phyloP scores from a whole-genome alignment of 768 basidiomycete genomes.

The Auricularia sp. region DNA sequence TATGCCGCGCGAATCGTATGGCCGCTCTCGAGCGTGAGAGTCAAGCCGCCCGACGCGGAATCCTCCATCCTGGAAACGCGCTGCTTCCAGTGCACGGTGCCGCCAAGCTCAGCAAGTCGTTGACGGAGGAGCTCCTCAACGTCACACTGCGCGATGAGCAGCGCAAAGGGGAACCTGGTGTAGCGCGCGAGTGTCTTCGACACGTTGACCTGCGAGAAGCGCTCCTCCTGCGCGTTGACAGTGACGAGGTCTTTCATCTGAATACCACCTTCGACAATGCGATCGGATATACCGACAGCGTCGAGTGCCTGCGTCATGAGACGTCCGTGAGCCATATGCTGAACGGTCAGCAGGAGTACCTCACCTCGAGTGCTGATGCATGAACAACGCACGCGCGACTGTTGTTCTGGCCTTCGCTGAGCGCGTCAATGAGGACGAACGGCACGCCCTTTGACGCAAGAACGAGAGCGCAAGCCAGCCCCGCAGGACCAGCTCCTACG shows the following conservation, averaged over 20 bases:
- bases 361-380: slow-evolving; percentile 44
- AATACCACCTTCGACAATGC: slow-evolving; percentile 28
- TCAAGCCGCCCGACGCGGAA: slow-evolving; percentile 15
- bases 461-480: slow-evolving; percentile 37
- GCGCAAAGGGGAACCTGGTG: slow-evolving; percentile 35
- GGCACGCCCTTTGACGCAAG: slow-evolving; percentile 35
- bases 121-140: slow-evolving; percentile 35
- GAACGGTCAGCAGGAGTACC: not conserved
- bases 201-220: slow-evolving; percentile 24
- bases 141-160: slow-evolving; percentile 35
- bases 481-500: slow-evolving; percentile 43
- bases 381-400: slow-evolving; percentile 41
- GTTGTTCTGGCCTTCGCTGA: slow-evolving; percentile 21
- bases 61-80: slow-evolving; percentile 25
- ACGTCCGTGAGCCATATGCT: slow-evolving; percentile 17
- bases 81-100: slow-evolving; percentile 28
- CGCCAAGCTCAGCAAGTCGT: slow-evolving; percentile 22
- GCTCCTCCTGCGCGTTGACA: slow-evolving; percentile 8
- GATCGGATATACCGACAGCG: slow-evolving; percentile 31
- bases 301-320: slow-evolving; percentile 31
- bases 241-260: not conserved
- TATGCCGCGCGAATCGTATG: slow-evolving; percentile 33
- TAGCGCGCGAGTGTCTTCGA: slow-evolving; percentile 23
- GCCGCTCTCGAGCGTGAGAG: slow-evolving; percentile 40
- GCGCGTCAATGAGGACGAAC: slow-evolving; percentile 35